These are phyloP conservation scores for Dendrobium huoshanense DNA, from an alignment of 106 monocot genomes.

Conservation along the genomic window DNA sequence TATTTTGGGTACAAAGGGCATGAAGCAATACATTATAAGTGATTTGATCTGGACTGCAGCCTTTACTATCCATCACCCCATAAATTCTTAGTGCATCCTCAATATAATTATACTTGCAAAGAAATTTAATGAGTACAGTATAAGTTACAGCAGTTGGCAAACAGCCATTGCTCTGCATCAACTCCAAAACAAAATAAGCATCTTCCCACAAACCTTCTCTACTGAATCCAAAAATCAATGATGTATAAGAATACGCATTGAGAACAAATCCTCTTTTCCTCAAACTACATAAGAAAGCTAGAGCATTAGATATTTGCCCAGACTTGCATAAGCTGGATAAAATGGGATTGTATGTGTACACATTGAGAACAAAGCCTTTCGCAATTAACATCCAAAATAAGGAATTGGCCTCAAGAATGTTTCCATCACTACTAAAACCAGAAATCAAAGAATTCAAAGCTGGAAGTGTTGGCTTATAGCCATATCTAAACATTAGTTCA, in stretches of 20 bases:
- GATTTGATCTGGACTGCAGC: slow-evolving; percentile 39
- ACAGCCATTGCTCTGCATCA: slow-evolving; percentile 29
- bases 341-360: slow-evolving; percentile 47
- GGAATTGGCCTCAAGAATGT: slow-evolving; percentile 21
- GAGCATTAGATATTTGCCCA: slow-evolving; percentile 18
- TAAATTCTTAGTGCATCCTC: slow-evolving; percentile 29
- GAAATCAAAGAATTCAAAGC: slow-evolving; percentile 33
- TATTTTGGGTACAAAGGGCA: slow-evolving; percentile 21
- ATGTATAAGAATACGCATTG: slow-evolving; percentile 47
- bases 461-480: slow-evolving; percentile 22
- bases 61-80: slow-evolving; percentile 19
- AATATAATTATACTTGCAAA: slow-evolving; percentile 26
- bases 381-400: slow-evolving; percentile 23
- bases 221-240: slow-evolving; percentile 44
- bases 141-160: slow-evolving; percentile 44
- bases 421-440: slow-evolving; percentile 17
- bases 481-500: slow-evolving; percentile 34
- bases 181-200: slow-evolving; percentile 32
- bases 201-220: slow-evolving; percentile 44
- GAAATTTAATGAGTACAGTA: slow-evolving; percentile 37
- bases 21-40: slow-evolving; percentile 42
- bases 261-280: slow-evolving; percentile 44
- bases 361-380: slow-evolving; percentile 34
- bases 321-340: slow-evolving; percentile 49
- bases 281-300: slow-evolving; percentile 39